Evolutionary conservation across 2,329 filamentous ascomycete species (phyloP), one percentile per base, ranked within the genome.

Genomic region (Pseudophaeomoniella oleicola): DNA sequence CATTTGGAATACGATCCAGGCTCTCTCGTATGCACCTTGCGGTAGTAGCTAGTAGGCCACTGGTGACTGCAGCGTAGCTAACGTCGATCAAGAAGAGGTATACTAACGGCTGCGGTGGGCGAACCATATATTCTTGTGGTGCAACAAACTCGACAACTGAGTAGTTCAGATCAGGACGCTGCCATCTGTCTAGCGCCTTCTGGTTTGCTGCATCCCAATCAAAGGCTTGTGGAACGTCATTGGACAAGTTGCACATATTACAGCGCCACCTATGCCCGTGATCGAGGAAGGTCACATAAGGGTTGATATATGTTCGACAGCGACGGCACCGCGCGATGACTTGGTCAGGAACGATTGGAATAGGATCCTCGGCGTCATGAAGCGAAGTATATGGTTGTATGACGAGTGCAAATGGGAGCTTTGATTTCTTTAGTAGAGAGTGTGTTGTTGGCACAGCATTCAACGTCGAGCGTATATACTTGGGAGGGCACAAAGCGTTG

Each of bases 201-300:
- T 96, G 88, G 37, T 86, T 71, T 32, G 84, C 80, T 19, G 85
- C 79, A 60, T 98, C 90, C 90, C 90, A 98, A 57, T 98, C 90
- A 47, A 98, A 98, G 27, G 87, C 87, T 60, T 98, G 90, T n/a
- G 90, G 90, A 29, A 96, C 88, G 50, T 98, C 90, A 56, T 98
- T 98, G 48, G 87, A 94, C 45, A 98, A 69, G 59, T 94, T 96
- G 61, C 90, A 98, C 87, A 98, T 94, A 63, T 98, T 98, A 66
- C 90, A 98, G 53, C 88, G 80, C 90, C 90, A 98, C 54, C 90
- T 75, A 62, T 98, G 90, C 33, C 90, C 90, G 54, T 96, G 85
- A 51, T 98, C 90, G 42, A 98, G 66, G 64, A 98, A 98, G 33
- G 84, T 85, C 41, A 93, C 90, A 49, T 88, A 98, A 10, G 90